Evolutionary conservation across 2,329 filamentous ascomycete species (phyloP), one percentile per base, ranked within the genome.

Genomic region (Pyrenophora seminiperda): DNA sequence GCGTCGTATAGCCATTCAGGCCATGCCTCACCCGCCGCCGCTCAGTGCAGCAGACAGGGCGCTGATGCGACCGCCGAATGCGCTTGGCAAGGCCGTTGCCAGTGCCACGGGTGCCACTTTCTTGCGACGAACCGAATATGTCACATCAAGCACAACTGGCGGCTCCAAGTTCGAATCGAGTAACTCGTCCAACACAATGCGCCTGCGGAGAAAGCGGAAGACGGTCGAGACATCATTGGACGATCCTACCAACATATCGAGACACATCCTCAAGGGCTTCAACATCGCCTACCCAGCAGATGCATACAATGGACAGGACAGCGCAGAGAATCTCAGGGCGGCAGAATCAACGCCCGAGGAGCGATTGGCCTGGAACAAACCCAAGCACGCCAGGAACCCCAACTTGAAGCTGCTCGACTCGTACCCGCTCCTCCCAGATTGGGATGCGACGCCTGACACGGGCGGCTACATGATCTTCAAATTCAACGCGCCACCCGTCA

Each of bases 101-200:
- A 84, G 84, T 54, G 88, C 90, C 56, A 81, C 87, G 14, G 87
- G 88, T 56, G 91, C 96, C 45, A 96, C 91, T 56, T 99, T 99
- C 82, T 83, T 99, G 61, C 90, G 94, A 50, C 86, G 93, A 66
- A 97, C 94, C 47, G 94, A 99, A 74, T 97, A 97, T 76, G 97
- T 96, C 67, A 90, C 89, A 14, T 76, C 77, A 18, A 63, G 60
- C 40, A 75, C 75, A 43, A 70, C 71, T 9, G 67, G 72, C 60
- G 54, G 77, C 13, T 73, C 76, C 6, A 66, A 73, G 17, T 77
- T 79, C 47, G 80, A 83, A 41, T 79, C 79, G 0, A 80, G 79
- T 20, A 81, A 80, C 19, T 80, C 82, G 3, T 66, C 65, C 13
- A 65, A 67, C 71, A 72, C 63, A 58, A 77, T 68, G 71, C 77